Conservation (phyloP, 2,329 filamentous ascomycete species). For the Lecanicillium sp. region DNA sequence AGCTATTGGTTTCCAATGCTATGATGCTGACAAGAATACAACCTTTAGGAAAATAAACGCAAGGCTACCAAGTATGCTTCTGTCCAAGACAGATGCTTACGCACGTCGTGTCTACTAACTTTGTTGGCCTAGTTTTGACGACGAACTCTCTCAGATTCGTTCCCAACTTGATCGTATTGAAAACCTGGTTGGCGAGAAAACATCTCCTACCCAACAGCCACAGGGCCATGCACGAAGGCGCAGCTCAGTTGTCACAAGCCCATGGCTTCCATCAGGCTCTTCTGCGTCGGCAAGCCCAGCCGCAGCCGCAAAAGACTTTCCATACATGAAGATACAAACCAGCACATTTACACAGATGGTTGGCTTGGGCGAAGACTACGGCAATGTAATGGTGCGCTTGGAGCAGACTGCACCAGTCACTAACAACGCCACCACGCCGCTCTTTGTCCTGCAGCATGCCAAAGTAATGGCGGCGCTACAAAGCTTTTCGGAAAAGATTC, state of each 20-base stretch:
- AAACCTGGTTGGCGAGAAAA: not conserved
- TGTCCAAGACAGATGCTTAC: not conserved
- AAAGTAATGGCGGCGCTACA: conserved; percentile 13
- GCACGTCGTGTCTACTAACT: no score
- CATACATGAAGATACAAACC: conserved; percentile 8
- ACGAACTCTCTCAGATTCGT: conserved; percentile 3
- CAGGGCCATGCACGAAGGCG: not conserved
- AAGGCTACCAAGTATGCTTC: not conserved
- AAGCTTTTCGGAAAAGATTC: conserved; percentile 17
- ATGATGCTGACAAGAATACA: not conserved
- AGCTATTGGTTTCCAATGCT: not conserved
- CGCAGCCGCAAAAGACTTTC: conserved; percentile 1
- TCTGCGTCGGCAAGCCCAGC: conserved; percentile 3
- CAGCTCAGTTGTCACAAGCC: not conserved
- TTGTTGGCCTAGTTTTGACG: conserved; percentile 6
- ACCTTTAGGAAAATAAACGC: conserved; percentile 6
- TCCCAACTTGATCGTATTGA: conserved; percentile 6
- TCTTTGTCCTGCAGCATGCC: conserved; percentile 15
- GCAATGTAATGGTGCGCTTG: conserved; percentile 1
- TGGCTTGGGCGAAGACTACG: conserved; percentile 5
- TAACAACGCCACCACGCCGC: not conserved
- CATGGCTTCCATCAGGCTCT: conserved; percentile 2
- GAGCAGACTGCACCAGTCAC: conserved; percentile 1
- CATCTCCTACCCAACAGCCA: not conserved
- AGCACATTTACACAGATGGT: conserved; percentile 3